Evolutionary conservation across 1,284 basidiomycete species (phyloP).

Genomic region (Heliocybe sulcata): DNA sequence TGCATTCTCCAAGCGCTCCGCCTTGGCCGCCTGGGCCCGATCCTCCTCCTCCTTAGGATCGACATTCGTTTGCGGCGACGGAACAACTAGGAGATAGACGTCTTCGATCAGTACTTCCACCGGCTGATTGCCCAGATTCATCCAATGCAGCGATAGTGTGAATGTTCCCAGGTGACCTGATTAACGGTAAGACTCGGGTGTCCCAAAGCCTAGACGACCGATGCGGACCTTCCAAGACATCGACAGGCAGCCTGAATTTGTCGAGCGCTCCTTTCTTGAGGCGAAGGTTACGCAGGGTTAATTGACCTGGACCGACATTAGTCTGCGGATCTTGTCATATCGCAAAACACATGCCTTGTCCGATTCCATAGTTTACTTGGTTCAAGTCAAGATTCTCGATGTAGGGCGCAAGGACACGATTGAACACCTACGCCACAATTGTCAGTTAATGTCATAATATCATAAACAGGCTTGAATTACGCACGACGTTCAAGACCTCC

Average conservation of each 20-base stretch:
- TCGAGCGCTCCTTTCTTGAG: slow-evolving; percentile 95
- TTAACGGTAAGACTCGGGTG: neutral
- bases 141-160: slow-evolving; percentile 92
- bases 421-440: slow-evolving; percentile 58
- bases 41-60: slow-evolving; percentile 84
- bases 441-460: slow-evolving; percentile 1
- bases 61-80: slow-evolving; percentile 64
- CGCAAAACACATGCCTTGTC: slow-evolving; percentile 52
- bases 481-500: slow-evolving; percentile 69
- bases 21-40: slow-evolving; percentile 81
- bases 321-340: neutral
- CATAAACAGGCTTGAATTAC: slow-evolving; percentile 13
- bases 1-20: slow-evolving; percentile 84
- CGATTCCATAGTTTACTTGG: slow-evolving; percentile 93
- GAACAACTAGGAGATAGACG: slow-evolving; percentile 91
- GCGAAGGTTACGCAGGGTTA: slow-evolving; percentile 77
- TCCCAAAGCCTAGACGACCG: neutral
- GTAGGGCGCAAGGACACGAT: slow-evolving; percentile 91
- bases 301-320: slow-evolving; percentile 51
- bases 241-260: slow-evolving; percentile 93
- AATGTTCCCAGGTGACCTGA: slow-evolving; percentile 91
- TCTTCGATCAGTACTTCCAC: slow-evolving; percentile 92
- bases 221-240: slow-evolving; percentile 82
- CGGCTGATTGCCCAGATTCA: slow-evolving; percentile 89
- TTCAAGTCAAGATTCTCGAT: slow-evolving; percentile 95